Percentiles rank a stretch among this genome's conserved stretches.
phyloP scores from a whole-genome alignment of 768 basidiomycete species.

The Suillus subaureus region DNA sequence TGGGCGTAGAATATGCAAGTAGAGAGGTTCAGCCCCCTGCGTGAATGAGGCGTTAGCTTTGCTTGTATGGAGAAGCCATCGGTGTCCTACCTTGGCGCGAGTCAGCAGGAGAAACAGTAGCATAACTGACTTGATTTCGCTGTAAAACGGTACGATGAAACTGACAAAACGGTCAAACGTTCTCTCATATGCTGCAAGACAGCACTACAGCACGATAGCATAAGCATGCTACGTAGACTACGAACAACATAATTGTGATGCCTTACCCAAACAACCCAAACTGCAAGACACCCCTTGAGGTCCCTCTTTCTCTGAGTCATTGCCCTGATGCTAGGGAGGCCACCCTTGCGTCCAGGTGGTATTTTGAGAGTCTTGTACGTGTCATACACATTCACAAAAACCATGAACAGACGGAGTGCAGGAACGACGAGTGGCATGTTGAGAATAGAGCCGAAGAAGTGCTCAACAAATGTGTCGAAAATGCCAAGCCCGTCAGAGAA shows the following conservation, averaged over 20 bases:
- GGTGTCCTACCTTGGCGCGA: conserved; percentile 63
- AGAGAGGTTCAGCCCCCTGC: conserved; percentile 86
- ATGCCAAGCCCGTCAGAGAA: conserved; percentile 6
- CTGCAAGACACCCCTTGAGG: conserved; percentile 81
- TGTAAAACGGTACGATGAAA: conserved; percentile 82
- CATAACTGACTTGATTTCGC: conserved; percentile 74
- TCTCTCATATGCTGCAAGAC: conserved; percentile 68
- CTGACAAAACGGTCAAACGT: conserved; percentile 63
- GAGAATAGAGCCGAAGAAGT: conserved; percentile 8
- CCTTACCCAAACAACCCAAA: conserved; percentile 87
- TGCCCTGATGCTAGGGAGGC: conserved; percentile 66
- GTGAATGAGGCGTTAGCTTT: conserved; percentile 15
- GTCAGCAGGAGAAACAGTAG: conserved; percentile 77
- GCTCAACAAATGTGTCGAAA: conserved; percentile 12
- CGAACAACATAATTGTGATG: background rate
- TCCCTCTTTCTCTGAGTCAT: conserved; percentile 77
- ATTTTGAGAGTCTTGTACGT: conserved; percentile 81
- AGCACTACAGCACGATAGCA: conserved; percentile 48
- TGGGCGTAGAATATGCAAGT: conserved; percentile 79
- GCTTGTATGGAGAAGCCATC: conserved; percentile 3
- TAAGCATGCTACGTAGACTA: conserved; percentile 14
- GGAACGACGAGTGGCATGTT: conserved; percentile 72
- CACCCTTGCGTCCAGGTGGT: conserved; percentile 54
- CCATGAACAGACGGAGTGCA: conserved; percentile 64
- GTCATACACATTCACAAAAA: conserved; percentile 81